phyloP scores from a whole-genome alignment of 768 basidiomycete genomes.

The Scleroderma bovista region DNA sequence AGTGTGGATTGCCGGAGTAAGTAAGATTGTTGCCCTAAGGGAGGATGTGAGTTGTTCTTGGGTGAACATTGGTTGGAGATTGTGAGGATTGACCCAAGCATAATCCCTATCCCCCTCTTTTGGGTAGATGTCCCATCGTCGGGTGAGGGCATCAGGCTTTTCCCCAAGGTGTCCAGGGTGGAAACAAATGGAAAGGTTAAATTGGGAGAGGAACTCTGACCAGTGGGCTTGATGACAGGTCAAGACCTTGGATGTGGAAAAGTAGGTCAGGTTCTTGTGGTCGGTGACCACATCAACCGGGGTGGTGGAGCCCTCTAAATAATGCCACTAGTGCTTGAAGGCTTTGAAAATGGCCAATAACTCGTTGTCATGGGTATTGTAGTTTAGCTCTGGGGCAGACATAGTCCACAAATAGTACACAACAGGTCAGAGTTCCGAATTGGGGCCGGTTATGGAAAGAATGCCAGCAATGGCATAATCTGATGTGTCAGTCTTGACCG shows the following conservation, averaged over 20 bases:
- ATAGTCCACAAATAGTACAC: not conserved
- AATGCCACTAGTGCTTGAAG: not conserved
- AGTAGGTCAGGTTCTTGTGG: conserved; percentile 15
- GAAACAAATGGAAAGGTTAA: conserved; percentile 10
- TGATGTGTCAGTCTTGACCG: not conserved
- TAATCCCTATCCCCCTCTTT: not conserved
- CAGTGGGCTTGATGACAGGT: conserved; percentile 14
- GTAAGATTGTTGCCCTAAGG: not conserved
- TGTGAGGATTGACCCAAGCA: not conserved
- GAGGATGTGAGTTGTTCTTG: not conserved
- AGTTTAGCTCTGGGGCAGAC: not conserved
- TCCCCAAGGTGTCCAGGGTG: conserved; percentile 6
- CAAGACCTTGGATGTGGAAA: conserved; percentile 4
- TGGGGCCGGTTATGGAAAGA: not conserved
- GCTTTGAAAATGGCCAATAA: not conserved
- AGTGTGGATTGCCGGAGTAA: not conserved
- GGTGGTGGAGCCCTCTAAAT: not conserved
- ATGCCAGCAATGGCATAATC: not conserved
- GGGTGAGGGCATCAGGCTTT: not conserved
- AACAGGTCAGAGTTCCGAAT: not conserved
- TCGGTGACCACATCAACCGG: conserved; percentile 16
- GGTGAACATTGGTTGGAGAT: not conserved
- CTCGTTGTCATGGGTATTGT: too few species aligned
- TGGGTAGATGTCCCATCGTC: not conserved
- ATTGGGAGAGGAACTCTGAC: conserved; percentile 36